phyloP scores from a whole-genome alignment of 1,284 basidiomycete species.

The Ceratobasidium sp. region DNA sequence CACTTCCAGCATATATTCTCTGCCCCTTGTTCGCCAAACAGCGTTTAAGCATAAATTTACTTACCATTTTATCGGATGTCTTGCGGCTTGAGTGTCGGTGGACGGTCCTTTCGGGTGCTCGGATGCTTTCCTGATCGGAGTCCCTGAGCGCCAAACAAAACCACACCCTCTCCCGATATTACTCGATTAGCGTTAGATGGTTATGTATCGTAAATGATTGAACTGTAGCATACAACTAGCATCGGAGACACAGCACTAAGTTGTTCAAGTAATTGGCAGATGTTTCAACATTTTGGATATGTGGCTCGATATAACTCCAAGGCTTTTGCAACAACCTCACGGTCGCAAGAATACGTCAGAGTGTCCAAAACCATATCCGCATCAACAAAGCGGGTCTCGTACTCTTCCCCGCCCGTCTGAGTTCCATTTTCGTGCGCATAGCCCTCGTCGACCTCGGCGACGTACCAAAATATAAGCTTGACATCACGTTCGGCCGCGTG shows the following conservation, averaged over 20 bases:
- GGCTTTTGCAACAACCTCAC: slow-evolving; percentile 44
- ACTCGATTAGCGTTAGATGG: slow-evolving; percentile 12
- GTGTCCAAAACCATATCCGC: slow-evolving; percentile 38
- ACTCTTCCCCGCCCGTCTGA: slow-evolving; percentile 34
- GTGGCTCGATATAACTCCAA: slow-evolving; percentile 42
- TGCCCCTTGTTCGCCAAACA: slow-evolving; percentile 48
- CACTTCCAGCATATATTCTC: slow-evolving; percentile 37
- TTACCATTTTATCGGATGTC: slow-evolving; percentile 50
- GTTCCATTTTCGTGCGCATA: slow-evolving; percentile 27
- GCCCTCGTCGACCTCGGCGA: slow-evolving; percentile 41
- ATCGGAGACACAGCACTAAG: neutral
- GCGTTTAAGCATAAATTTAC: slow-evolving; percentile 44
- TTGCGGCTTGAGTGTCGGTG: slow-evolving; percentile 44
- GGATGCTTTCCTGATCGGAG: slow-evolving; percentile 25
- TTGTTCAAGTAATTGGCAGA: neutral
- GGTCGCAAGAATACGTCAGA: slow-evolving; percentile 43
- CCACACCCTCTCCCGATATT: slow-evolving; percentile 9
- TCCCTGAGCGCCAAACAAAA: slow-evolving; percentile 6
- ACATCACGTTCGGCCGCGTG: slow-evolving; percentile 31
- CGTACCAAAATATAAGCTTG: slow-evolving; percentile 46
- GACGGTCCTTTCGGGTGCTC: slow-evolving; percentile 20
- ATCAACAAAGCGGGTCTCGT: slow-evolving; percentile 41
- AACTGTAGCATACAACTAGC: slow-evolving; percentile 35
- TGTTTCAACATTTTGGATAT: slow-evolving; percentile 8
- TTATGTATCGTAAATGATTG: slow-evolving; percentile 1